Evolutionary conservation across 2,329 filamentous ascomycete genomes (phyloP), one percentile per base, ranked within the genome.

Genomic region (Lecanoromycetidae sp.): DNA sequence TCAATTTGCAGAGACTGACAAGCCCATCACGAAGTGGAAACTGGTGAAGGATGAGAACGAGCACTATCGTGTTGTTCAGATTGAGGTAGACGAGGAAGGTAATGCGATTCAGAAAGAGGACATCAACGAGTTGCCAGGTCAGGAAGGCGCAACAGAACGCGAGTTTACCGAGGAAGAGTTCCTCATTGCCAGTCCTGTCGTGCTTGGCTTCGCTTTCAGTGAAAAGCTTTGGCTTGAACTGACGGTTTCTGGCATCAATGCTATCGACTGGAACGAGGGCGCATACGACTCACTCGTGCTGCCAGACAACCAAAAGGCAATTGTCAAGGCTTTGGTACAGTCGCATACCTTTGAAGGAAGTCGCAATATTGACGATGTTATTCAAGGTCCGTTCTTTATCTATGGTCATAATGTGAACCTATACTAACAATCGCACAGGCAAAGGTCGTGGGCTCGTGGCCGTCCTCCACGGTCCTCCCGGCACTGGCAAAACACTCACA

Each of bases 161-260:
- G 70, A 84, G 19, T 88, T 91, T 60, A 83, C 75, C 0, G 84
- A 91, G 40, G 86, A 93, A 52, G 84, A 94, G 55, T 81, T 91
- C 20, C 69, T 94, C 5, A 81, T 93, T 40, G 80, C 87, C 2
- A 90, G 84, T 2, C 83, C 87, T 0, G 80, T 93, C 0, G 84
- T 94, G 0, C 74, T 93, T 1, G 88, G 87, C 0, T 94, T 94
- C 57, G 78, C 85, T 1, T 93, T 94, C 61, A 79, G 77, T 1
- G 86, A 94, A 64, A 94, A 94, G 65, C 71, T 86, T 8, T 95
- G 87, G 88, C 74, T 94, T 0, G 86, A 94, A 61, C 87, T 94
- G 57, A 80, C 79, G 0, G 80, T 95, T 17, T 84, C 82, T 0
- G 80, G 81, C 1, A 75, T 94, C 52, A 75, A 77, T 36, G 83